These are phyloP conservation scores for Seminavis robusta DNA, from an alignment of 108 stramenopile genomes.

Conservation along the genomic window DNA sequence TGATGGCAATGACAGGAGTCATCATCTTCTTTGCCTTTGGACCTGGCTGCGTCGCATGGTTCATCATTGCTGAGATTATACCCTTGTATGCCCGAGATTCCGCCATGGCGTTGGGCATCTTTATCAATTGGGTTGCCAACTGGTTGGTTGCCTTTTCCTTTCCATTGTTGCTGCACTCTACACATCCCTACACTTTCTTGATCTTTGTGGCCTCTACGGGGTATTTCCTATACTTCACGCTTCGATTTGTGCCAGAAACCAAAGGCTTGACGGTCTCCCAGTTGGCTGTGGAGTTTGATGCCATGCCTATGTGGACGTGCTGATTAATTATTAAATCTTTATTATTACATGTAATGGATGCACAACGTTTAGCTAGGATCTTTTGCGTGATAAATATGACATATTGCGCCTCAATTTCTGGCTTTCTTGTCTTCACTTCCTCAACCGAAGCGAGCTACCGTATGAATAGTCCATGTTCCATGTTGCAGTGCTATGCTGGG, in stretches of 20 bases:
- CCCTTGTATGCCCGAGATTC: constrained; percentile 32
- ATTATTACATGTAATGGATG: too few species aligned
- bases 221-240: constrained; percentile 29
- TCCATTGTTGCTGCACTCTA: constrained; percentile 15
- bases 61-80: constrained; percentile 38
- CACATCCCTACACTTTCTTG: constrained; percentile 27
- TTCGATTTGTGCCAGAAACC: constrained; percentile 29
- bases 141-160: constrained; percentile 36
- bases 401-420: too few species aligned
- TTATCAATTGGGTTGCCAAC: constrained; percentile 31
- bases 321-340: too few species aligned
- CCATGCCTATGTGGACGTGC: constrained; percentile 3
- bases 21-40: constrained; percentile 37
- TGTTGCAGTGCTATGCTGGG: too few species aligned
- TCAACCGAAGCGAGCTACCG: too few species aligned
- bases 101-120: constrained; percentile 29
- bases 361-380: too few species aligned
- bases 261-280: constrained; percentile 24
- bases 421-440: too few species aligned
- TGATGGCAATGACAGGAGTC: constrained; percentile 18
- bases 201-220: constrained; percentile 23
- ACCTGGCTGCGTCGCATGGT: constrained; percentile 36
- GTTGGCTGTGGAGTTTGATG: constrained; percentile 18
- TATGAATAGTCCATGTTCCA: too few species aligned
- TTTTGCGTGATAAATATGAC: too few species aligned